Percentiles rank a stretch among this genome's conserved stretches.
These are phyloP conservation scores for Colletotrichum orbiculare DNA, from an alignment of 2,329 filamentous ascomycete species.

Conservation along the genomic window DNA sequence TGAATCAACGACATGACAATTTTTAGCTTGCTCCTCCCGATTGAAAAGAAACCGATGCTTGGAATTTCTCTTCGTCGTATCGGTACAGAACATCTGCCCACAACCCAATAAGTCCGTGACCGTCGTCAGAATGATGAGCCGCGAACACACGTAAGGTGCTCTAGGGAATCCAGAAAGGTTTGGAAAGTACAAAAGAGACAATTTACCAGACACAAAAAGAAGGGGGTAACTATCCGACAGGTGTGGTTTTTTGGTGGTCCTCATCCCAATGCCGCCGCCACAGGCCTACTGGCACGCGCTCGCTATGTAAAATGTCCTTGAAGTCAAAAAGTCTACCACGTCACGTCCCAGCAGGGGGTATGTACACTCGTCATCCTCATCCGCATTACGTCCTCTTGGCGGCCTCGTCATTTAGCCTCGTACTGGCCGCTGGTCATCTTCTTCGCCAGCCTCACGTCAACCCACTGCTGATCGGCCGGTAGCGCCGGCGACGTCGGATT, in stretches of 20 bases:
- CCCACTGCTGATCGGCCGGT: slow-evolving; percentile 64
- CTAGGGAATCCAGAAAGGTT: slow-evolving; percentile 13
- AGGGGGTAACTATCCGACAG: slow-evolving; percentile 7
- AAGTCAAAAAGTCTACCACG: slow-evolving; percentile 28
- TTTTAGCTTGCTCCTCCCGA: not conserved
- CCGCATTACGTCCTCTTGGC: slow-evolving; percentile 15
- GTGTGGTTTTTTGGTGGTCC: slow-evolving; percentile 4
- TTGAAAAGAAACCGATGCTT: not conserved
- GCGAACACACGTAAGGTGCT: slow-evolving; percentile 1
- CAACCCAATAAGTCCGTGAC: slow-evolving; percentile 7
- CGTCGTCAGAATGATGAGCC: not conserved
- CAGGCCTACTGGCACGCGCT: slow-evolving; percentile 24
- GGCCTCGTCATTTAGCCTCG: slow-evolving; percentile 60
- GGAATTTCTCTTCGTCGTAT: slow-evolving; percentile 26
- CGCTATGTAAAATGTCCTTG: slow-evolving; percentile 35
- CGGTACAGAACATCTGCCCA: slow-evolving; percentile 26
- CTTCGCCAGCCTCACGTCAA: slow-evolving; percentile 71
- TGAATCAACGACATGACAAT: not conserved
- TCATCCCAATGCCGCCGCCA: slow-evolving; percentile 1
- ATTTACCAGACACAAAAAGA: slow-evolving; percentile 23
- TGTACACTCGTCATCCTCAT: slow-evolving; percentile 27
- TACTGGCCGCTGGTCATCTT: slow-evolving; percentile 84
- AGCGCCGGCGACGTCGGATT: slow-evolving; percentile 37
- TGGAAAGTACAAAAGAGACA: not conserved
- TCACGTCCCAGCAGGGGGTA: slow-evolving; percentile 15